These are phyloP conservation scores for Syncephalastrum contaminatum DNA, from an alignment of 371 early-diverging fungal species.

Conservation along the genomic window DNA sequence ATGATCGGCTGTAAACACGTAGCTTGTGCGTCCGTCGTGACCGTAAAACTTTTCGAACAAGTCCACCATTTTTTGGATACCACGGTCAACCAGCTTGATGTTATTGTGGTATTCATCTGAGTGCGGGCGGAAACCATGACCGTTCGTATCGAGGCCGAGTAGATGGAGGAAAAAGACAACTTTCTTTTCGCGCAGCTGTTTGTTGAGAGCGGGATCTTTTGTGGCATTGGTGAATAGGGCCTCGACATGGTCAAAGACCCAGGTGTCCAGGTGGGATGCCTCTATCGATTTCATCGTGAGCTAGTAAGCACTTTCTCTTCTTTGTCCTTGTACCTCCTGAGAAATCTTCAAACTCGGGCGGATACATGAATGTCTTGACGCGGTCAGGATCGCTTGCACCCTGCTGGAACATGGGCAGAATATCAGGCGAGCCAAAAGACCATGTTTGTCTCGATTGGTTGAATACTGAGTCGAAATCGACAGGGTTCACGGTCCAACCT, in stretches of 20 bases:
- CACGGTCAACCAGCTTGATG: constrained; percentile 79
- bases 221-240: constrained; percentile 39
- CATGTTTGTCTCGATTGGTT: constrained; percentile 89
- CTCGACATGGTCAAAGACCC: constrained; percentile 81
- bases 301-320: neutral
- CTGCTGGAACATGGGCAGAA: constrained; percentile 92
- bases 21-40: constrained; percentile 83
- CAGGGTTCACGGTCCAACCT: constrained; percentile 97
- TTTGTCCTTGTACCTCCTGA: constrained; percentile 55
- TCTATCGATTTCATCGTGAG: constrained; percentile 45
- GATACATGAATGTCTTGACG: constrained; percentile 90
- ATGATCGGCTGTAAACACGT: constrained; percentile 93
- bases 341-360: constrained; percentile 87
- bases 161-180: constrained; percentile 91
- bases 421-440: constrained; percentile 98
- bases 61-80: constrained; percentile 64
- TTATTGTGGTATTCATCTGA: constrained; percentile 84
- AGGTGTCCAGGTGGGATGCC: constrained; percentile 81
- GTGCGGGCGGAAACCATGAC: constrained; percentile 86
- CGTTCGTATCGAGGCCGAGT: constrained; percentile 93
- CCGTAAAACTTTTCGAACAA: constrained; percentile 74
- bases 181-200: constrained; percentile 68
- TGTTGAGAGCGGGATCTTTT: constrained; percentile 47
- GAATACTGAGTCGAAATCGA: constrained; percentile 94
- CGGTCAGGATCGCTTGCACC: constrained; percentile 79